Base-by-base conservation (phyloP, 148 eudicot species). In the Fagopyrum esculentum region DNA sequence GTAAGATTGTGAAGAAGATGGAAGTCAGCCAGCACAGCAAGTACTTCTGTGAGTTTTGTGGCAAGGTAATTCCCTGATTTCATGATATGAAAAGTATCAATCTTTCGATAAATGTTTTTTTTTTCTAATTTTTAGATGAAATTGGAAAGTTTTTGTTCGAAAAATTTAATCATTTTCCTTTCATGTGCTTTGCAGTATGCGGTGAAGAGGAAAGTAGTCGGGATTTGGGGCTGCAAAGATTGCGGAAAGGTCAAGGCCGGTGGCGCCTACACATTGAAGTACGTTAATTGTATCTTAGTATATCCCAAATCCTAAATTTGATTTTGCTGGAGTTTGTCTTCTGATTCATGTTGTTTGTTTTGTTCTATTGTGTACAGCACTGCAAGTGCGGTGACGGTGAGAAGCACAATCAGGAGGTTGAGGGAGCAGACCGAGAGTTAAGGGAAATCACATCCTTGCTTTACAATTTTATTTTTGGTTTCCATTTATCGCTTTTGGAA, bases 1-100 rank as follows among this genome's bases (percentile, higher is more conserved):
- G 97, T 40, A 92, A 92, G 93, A 94, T 90, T 83, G 89, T 92
- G 43, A 92, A 92, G 91, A 92, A 92, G 91, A 92, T 92, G 97
- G 97, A 92, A 69, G 95, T 92, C 22, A 87, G 91, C 12, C 97
- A 92, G 80, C 97, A 92, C 87, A 90, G 95, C 91, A 92, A 92
- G 77, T 92, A 88, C 83, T 90, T 92, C 83, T 92, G 97, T 48
- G 97, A 92, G 87, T 92, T 92, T 80, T 92, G 97, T 44, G 97
- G 97, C 60, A 92, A 92, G 97, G 97, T 90, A 74, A 30, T 15
- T 7, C 8, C 49, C 26, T 22, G 47, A n/a, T 44, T 69, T 57
- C 30, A 19, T 22, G 9, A 17, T 57, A 35, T 19, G 63, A 17
- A 8, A 19, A 4, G 22, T 55, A 15, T 55, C 6, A 15, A 55